Evolutionary conservation across 257 asterid species (phyloP), one percentile per base, ranked within the genome.

Genomic region (Fraxinus cuspidata): DNA sequence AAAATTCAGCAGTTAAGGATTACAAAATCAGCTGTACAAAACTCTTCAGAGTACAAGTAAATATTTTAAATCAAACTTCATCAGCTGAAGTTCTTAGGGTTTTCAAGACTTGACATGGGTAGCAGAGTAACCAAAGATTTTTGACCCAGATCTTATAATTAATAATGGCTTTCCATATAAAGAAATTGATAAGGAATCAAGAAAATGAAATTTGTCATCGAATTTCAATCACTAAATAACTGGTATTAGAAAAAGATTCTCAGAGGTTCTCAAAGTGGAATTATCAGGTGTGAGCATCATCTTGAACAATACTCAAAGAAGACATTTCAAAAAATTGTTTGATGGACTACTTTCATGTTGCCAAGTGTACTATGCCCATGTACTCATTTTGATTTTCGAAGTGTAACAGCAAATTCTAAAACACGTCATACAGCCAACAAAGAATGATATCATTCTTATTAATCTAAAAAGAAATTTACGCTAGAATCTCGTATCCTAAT

Each of bases 121-220:
- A 72, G 42, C 18, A 74, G 75, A 56, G 70, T 65, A 63, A 66
- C 53, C 47, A 69, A 76, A 53, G 71, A 71, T 53, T 77, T 74
- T 68, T 56, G 23, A 35, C n/a, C 40, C 25, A 40, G 31, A 78
- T 60, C 63, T 74, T 32, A 70, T 35, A 74, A 77, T 18, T 49
- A 77, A 49, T 35, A 56, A 56, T 19, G 65, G 66, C 11, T 21
- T 56, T 56, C 66, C 66, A 9, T 8, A 56, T 29, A 10, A 70
- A 60, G 73, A 78, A 78, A 64, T 16, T 32, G 31, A 69, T 10
- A 68, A n/a, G 23, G 2, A 19, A 79, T 44, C 21, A 49, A 68
- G 35, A 51, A 69, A n/a, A 11, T n/a, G 1, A 71, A 71, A 40
- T 40, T 37, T 38, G 60, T 71, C 12, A 5, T 71, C 35, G 7